phyloP scores from a whole-genome alignment of 768 basidiomycete genomes.

The Phylloporus arenicola region DNA sequence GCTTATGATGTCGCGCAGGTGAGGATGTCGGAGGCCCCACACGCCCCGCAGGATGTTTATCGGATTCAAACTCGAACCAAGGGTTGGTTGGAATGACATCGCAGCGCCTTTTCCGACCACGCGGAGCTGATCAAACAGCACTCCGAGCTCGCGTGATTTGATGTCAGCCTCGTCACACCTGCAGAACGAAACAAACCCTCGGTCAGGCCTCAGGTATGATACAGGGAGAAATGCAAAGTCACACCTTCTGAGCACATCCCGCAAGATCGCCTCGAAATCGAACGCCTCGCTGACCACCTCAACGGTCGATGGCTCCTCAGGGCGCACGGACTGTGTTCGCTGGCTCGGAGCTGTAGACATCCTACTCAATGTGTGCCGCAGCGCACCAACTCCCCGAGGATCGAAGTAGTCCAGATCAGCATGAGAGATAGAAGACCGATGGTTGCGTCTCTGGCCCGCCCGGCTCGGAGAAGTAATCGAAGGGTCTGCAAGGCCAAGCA shows the following conservation, averaged over 20 bases:
- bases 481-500: conserved; percentile 6
- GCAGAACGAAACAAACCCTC: not conserved
- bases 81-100: conserved; percentile 49
- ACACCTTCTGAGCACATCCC: conserved; percentile 22
- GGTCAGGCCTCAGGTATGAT: not conserved
- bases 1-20: conserved; percentile 48
- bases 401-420: conserved; percentile 51
- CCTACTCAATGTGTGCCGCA: conserved; percentile 16
- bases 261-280: conserved; percentile 28
- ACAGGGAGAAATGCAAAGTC: not conserved
- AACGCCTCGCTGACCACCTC: conserved; percentile 23
- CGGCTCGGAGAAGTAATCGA: not conserved
- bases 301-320: not conserved
- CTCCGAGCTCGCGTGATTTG: conserved; percentile 51
- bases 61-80: conserved; percentile 62
- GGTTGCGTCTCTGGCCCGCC: not conserved
- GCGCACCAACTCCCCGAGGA: conserved; percentile 38
- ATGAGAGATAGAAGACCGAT: conserved; percentile 21
- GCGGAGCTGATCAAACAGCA: conserved; percentile 51
- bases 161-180: conserved; percentile 49
- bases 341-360: conserved; percentile 12
- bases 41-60: conserved; percentile 39
- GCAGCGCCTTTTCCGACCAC: conserved; percentile 57
- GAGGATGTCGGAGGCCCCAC: conserved; percentile 50
- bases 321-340: not conserved